phyloP scores from a whole-genome alignment of 2,329 filamentous ascomycete genomes.

The Boeremia lycopersici region DNA sequence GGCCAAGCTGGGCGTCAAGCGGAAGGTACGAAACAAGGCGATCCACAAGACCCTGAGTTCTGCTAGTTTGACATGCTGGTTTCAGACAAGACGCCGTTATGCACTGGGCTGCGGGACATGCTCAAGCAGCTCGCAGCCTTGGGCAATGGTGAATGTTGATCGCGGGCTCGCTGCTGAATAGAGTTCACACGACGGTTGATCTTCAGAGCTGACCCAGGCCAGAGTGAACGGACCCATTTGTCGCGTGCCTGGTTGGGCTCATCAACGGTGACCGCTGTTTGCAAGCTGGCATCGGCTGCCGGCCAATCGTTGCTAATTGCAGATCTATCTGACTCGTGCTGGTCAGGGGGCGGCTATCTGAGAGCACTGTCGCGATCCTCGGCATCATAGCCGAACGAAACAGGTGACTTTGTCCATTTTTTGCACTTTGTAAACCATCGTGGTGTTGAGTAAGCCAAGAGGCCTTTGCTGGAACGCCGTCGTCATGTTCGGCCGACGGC shows the following conservation, averaged over 20 bases:
- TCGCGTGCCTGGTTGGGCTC: constrained; percentile 13
- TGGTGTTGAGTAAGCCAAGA: constrained; percentile 2
- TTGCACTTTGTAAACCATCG: neutral
- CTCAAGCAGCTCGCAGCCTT: neutral
- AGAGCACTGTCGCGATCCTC: constrained; percentile 13
- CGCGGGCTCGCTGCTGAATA: constrained; percentile 2
- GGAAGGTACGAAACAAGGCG: constrained; percentile 5
- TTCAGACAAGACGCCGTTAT: neutral
- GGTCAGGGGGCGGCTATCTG: constrained; percentile 6
- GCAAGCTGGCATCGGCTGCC: neutral
- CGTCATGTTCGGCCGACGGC: neutral
- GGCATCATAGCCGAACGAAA: neutral
- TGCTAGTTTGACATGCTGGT: neutral
- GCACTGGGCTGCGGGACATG: neutral
- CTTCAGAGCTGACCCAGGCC: neutral
- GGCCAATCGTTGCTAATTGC: constrained; percentile 1
- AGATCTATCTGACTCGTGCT: constrained; percentile 9
- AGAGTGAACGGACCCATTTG: constrained; percentile 1
- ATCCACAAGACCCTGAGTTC: constrained; percentile 7
- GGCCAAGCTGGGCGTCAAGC: constrained; percentile 13
- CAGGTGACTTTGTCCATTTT: constrained; percentile 3
- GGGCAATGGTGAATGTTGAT: neutral
- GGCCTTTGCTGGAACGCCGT: neutral
- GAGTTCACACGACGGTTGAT: constrained; percentile 4
- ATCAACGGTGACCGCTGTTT: constrained; percentile 14